Evolutionary conservation across 208 protist species (phyloP).

Genomic region (Trichomonas gallinae): DNA sequence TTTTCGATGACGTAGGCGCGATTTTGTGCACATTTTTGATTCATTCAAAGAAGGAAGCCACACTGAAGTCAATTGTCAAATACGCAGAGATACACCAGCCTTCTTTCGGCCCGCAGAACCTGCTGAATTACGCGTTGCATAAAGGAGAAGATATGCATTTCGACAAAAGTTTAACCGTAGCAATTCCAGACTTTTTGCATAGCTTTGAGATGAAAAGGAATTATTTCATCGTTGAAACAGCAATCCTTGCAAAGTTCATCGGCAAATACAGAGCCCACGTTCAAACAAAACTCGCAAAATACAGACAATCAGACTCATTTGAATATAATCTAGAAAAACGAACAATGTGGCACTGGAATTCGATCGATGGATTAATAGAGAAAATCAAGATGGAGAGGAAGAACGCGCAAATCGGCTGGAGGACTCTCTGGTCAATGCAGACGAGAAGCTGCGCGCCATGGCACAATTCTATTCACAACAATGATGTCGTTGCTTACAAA

Average conservation of each 20-base stretch:
- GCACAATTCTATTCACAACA: not conserved
- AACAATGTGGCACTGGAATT: not conserved
- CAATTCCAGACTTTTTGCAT: not conserved
- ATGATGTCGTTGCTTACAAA: not conserved
- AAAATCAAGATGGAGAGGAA: not conserved
- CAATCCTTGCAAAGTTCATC: not conserved
- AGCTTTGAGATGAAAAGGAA: not conserved
- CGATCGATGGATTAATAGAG: not conserved
- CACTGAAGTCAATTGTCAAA: not conserved
- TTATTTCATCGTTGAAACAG: not conserved
- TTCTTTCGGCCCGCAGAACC: not conserved
- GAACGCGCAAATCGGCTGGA: not conserved
- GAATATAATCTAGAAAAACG: not conserved
- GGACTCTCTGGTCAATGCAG: not conserved
- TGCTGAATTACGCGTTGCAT: not conserved
- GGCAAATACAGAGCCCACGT: not conserved
- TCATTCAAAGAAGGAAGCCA: not conserved
- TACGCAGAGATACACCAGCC: not conserved
- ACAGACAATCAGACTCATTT: not conserved
- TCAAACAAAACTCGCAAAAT: not conserved
- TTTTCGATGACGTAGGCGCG: not conserved
- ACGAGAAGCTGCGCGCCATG: not conserved
- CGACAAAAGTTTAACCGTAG: not conserved
- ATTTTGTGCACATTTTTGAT: not conserved
- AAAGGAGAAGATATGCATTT: not conserved